Percentiles rank a stretch among this genome's conserved stretches.
phyloP scores from a whole-genome alignment of 2,329 filamentous ascomycete species.

The Diatrype stigma region DNA sequence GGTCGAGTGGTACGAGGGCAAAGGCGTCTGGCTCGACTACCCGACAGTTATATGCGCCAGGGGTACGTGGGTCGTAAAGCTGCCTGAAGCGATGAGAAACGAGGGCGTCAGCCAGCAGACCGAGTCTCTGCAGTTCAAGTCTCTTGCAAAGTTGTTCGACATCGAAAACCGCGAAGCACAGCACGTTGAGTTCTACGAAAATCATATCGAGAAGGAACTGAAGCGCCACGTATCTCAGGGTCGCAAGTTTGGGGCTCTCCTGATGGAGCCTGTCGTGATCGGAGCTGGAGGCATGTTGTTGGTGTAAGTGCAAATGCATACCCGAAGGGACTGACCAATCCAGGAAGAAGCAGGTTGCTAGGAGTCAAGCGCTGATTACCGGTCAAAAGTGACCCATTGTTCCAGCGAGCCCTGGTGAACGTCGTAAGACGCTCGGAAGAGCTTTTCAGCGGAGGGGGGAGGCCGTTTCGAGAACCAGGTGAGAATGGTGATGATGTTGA shows the following conservation, averaged over 20 bases:
- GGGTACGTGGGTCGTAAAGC: constrained; percentile 62
- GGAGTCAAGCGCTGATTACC: constrained; percentile 7
- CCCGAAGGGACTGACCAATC: too few species aligned
- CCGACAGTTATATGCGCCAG: constrained; percentile 64
- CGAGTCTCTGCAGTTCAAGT: constrained; percentile 41
- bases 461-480: too few species aligned
- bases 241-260: constrained; percentile 56
- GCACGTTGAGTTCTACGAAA: constrained; percentile 39
- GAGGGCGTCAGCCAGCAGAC: constrained; percentile 34
- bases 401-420: constrained; percentile 67
- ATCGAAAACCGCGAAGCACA: constrained; percentile 26
- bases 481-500: constrained; percentile 13
- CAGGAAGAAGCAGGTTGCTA: too few species aligned
- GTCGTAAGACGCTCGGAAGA: constrained; percentile 58
- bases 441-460: constrained; percentile 41
- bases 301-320: constrained; percentile 36
- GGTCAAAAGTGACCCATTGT: constrained; percentile 66
- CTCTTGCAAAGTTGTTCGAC: constrained; percentile 58
- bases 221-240: constrained; percentile 43
- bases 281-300: constrained; percentile 67
- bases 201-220: constrained; percentile 47
- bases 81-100: constrained; percentile 45
- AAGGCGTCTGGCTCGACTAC: constrained; percentile 78
- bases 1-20: constrained; percentile 80
- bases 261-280: constrained; percentile 62